These are phyloP conservation scores for Rutstroemia sydowiana DNA, from an alignment of 2,329 filamentous ascomycete genomes.

Conservation along the genomic window DNA sequence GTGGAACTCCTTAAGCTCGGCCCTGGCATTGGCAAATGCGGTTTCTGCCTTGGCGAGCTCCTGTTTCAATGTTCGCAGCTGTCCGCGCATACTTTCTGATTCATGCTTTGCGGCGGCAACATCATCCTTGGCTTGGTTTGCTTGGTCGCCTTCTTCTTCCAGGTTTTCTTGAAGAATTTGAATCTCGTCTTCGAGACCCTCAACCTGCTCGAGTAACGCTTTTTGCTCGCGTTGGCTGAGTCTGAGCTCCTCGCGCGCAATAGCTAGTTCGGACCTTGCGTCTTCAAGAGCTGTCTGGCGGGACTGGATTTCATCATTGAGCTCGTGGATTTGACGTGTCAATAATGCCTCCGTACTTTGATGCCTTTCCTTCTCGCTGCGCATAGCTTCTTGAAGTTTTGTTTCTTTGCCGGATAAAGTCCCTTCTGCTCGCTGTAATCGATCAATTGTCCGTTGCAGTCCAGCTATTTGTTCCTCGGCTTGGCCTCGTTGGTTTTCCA, in stretches of 20 bases:
- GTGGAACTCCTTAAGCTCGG: constrained; percentile 28
- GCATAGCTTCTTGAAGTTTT: constrained; percentile 59
- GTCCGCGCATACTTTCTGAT: constrained; percentile 35
- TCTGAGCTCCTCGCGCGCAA: constrained; percentile 62
- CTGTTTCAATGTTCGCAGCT: constrained; percentile 34
- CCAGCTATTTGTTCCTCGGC: constrained; percentile 61
- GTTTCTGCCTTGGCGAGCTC: constrained; percentile 28
- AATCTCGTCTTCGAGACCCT: constrained; percentile 68
- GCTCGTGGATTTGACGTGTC: constrained; percentile 64
- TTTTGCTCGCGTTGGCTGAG: constrained; percentile 57
- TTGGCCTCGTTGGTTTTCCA: constrained; percentile 58
- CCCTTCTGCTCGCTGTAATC: constrained; percentile 60
- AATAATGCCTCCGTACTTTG: constrained; percentile 63
- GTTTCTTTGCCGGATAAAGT: constrained; percentile 60
- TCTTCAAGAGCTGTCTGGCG: constrained; percentile 59
- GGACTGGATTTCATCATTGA: constrained; percentile 63
- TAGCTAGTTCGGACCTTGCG: constrained; percentile 57
- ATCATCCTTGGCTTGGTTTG: constrained; percentile 43
- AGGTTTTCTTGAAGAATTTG: constrained; percentile 56
- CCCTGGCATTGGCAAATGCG: constrained; percentile 21
- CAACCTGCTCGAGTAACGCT: constrained; percentile 55
- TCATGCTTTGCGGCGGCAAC: constrained; percentile 37
- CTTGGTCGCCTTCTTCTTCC: constrained; percentile 54
- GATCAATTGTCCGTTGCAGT: constrained; percentile 64
- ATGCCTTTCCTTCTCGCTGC: constrained; percentile 66